Conservation (phyloP, 495 filamentous ascomycete genomes). For the Hypoxylon perforatum region DNA sequence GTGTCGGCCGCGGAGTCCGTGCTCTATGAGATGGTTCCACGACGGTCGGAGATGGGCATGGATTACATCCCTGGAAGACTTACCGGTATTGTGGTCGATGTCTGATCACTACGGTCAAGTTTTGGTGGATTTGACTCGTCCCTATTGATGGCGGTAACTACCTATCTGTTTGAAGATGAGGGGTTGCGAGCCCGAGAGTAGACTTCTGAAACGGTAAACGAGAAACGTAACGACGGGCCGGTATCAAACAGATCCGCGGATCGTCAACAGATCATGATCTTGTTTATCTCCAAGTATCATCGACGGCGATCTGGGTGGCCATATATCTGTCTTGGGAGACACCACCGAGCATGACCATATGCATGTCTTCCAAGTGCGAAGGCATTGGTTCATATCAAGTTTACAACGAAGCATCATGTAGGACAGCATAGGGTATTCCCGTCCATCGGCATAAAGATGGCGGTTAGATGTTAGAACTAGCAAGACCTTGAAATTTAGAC, state of each 20-base stretch:
- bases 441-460: slow-evolving; percentile 13
- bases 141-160: neutral
- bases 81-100: too few relatives aligned
- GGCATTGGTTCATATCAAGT: neutral
- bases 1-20: slow-evolving; percentile 79
- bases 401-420: neutral
- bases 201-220: slow-evolving; percentile 27
- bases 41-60: too few relatives aligned
- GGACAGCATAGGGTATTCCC: neutral
- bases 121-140: neutral
- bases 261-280: slow-evolving; percentile 30
- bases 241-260: slow-evolving; percentile 37
- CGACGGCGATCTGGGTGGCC: slow-evolving; percentile 15
- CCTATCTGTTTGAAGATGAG: neutral
- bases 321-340: slow-evolving; percentile 3
- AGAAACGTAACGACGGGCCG: slow-evolving; percentile 27
- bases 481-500: slow-evolving; percentile 25
- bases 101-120: neutral
- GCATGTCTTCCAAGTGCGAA: neutral
- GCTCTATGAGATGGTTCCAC: slow-evolving; percentile 14
- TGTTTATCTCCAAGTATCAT: slow-evolving; percentile 8
- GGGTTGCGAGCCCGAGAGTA: slow-evolving; percentile 11
- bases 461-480: slow-evolving; percentile 10
- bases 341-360: neutral
- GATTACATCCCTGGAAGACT: too few relatives aligned